Evolutionary conservation across 106 monocot species (phyloP).

Genomic region (Gastrodia elata): DNA sequence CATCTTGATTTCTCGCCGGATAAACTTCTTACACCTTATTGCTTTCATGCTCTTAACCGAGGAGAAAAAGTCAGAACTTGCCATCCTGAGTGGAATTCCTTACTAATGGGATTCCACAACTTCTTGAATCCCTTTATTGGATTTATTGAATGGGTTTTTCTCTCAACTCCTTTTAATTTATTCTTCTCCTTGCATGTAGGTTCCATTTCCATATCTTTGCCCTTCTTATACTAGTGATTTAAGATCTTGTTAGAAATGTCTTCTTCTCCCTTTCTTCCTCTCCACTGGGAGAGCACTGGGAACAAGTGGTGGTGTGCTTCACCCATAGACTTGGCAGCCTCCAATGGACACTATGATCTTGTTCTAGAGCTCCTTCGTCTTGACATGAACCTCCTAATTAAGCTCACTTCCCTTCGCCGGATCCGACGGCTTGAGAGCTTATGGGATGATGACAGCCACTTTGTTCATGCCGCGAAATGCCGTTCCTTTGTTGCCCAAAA

Average conservation of each 20-base stretch:
- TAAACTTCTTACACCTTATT: too few relatives aligned
- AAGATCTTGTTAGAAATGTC: slow-evolving; percentile 23
- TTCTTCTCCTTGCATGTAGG: background rate
- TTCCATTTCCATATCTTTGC: background rate
- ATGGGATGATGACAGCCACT: slow-evolving; percentile 66
- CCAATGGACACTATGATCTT: slow-evolving; percentile 84
- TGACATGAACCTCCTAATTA: slow-evolving; percentile 85
- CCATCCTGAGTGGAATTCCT: background rate
- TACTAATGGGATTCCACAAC: background rate
- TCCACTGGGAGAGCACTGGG: slow-evolving; percentile 90
- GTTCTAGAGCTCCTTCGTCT: slow-evolving; percentile 82
- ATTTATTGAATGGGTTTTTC: background rate
- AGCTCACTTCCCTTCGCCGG: slow-evolving; percentile 92
- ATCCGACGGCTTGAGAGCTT: slow-evolving; percentile 69
- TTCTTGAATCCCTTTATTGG: background rate
- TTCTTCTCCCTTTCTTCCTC: slow-evolving; percentile 52
- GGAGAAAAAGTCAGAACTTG: background rate
- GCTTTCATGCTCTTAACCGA: background rate
- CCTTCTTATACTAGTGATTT: background rate
- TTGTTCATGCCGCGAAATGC: slow-evolving; percentile 39
- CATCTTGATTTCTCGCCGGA: too few relatives aligned
- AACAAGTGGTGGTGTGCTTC: slow-evolving; percentile 97
- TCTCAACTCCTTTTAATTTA: background rate
- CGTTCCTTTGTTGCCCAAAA: slow-evolving; percentile 47
- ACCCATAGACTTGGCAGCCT: slow-evolving; percentile 85